Conservation (phyloP, 176 grass and related monocot genomes). For the Oryza punctata region DNA sequence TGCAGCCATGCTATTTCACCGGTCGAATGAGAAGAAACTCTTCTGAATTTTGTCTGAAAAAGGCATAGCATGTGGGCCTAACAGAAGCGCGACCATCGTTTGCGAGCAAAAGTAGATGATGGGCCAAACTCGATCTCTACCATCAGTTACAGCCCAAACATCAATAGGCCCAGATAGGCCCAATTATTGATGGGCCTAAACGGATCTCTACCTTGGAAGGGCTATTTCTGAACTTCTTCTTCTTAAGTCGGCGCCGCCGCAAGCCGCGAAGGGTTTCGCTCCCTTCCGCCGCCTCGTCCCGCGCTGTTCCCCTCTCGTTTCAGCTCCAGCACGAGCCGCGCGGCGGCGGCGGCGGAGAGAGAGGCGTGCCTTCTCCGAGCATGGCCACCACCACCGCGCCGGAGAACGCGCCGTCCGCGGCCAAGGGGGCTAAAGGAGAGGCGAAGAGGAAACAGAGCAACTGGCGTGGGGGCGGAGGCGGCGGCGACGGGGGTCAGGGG, state of each 20-base stretch:
- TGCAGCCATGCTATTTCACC: too few species aligned
- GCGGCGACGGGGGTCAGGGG: not conserved
- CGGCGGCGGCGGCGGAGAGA: not conserved
- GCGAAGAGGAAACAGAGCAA: constrained; percentile 12
- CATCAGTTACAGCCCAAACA: too few species aligned
- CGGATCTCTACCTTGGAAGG: not conserved
- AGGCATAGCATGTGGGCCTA: too few species aligned
- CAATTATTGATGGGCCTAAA: too few species aligned
- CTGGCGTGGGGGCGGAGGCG: not conserved
- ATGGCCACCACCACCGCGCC: constrained; percentile 25
- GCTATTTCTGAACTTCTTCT: not conserved
- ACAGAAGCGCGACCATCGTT: too few species aligned
- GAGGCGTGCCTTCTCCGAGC: constrained; percentile 27
- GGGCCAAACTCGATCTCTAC: too few species aligned
- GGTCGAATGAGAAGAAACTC: too few species aligned
- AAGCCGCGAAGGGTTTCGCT: not conserved
- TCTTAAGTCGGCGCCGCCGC: not conserved
- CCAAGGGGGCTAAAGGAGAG: constrained; percentile 3
- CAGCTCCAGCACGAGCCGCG: not conserved
- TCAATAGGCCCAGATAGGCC: too few species aligned
- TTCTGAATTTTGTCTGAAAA: too few species aligned
- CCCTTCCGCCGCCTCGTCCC: not conserved
- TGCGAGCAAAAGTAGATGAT: too few species aligned
- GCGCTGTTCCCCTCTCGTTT: not conserved
- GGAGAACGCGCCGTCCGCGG: constrained; percentile 33